Base-by-base conservation (phyloP, 345 rosid genomes). In the Clarkia xantiana region DNA sequence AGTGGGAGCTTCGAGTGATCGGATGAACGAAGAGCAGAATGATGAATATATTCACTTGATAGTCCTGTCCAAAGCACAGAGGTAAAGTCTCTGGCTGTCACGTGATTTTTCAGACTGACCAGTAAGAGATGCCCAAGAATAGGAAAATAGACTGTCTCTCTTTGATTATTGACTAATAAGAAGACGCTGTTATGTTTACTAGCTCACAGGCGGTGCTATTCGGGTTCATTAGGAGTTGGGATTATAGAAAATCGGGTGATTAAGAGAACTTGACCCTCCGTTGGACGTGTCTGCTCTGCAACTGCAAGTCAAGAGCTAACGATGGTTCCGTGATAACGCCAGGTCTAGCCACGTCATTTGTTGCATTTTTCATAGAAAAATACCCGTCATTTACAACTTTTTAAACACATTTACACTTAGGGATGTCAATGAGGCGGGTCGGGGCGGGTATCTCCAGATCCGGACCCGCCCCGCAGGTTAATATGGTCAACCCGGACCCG, bases 291-390 rank as follows among this genome's bases (percentile, higher is more conserved):
- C 61, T 25, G n/a, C n/a, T n/a, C n/a, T n/a, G n/a, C n/a, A n/a
- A n/a, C n/a, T n/a, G 49, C 18, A 57, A 25, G 59, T 55, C 56
- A 42, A 53, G 42, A 36, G 36, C 36, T 15, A 51, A 36, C 8
- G 18, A 9, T 14, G 19, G 14, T 36, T 34, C 42, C 42, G n/a
- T 10, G 36, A 29, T 29, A 7, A 29, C 8, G 8, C 2, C 36
- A 29, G 9, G 36, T 29, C 1, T 29, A 7, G 7, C 36, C 36
- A 29, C 36, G 36, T 29, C 36, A 29, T 29, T 1, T 10, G 8
- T 29, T 29, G 36, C 36, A 29, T 29, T 29, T 29, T 29, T 29
- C 36, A 29, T 29, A 10, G n/a, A n/a, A n/a, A n/a, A n/a, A n/a
- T n/a, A n/a, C n/a, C n/a, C n/a, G n/a, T n/a, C n/a, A n/a, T n/a